Evolutionary conservation across 805 yeast genomes (phyloP), one percentile per base, ranked within the genome.

Genomic region (Starmerella etchellsii): DNA sequence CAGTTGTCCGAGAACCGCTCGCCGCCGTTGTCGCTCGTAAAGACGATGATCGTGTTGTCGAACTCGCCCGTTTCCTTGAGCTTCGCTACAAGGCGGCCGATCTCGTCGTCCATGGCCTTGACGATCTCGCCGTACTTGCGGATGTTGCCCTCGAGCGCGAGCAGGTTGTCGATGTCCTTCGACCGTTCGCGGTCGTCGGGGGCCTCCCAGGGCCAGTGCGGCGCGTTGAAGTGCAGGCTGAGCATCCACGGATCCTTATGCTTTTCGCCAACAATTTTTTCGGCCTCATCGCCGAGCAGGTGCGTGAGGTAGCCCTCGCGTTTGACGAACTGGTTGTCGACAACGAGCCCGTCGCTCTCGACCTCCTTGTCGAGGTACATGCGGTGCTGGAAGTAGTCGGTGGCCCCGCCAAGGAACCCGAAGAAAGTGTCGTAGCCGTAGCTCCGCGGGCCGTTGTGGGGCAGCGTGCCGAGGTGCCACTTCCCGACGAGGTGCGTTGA

Each of bases 131-230:
- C 78, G 53, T 73, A 74, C 23, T 64, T 61, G 0, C 66, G 66
- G 27, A 74, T 54, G 20, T 72, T 60, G 0, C 78, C 78, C 2
- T 78, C 78, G 7, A 57, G 60, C 44, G 66, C 67, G 48, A 70
- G 69, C 7, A 56, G 45, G 3, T 74, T 73, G 40, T 62, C 61
- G 53, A 74, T 71, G 43, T 72, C 70, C 4, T 56, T 63, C 37
- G 72, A 61, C 7, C 61, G 52, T 5, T 68, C 69, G 36, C 55
- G 55, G n/a, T 47, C 53, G 28, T 49, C 43, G 5, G 77, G 77
- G 1, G 79, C 79, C 54, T 74, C 79, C 50, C 66, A 64, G 10
- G 80, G 80, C 79, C 80, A 74, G 52, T 74, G 79, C 2, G 79
- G 80, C 1, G 80, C 79, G 4, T 78, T 72, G 49, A 70, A 73